Base-by-base conservation (phyloP, 768 basidiomycete species). In the Leucocoprinus birnbaumii region DNA sequence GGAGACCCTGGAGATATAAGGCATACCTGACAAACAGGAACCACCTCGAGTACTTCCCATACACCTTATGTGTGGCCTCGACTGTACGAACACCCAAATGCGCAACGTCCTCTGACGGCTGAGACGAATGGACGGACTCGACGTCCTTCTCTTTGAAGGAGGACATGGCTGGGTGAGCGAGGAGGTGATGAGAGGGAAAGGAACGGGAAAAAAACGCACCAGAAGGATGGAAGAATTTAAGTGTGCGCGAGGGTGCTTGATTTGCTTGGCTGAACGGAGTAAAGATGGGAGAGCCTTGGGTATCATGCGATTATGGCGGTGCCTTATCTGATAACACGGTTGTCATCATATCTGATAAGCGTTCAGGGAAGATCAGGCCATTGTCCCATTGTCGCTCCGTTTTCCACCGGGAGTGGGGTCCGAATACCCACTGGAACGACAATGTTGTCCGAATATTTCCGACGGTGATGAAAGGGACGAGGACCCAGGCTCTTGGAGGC, bases 41-140 rank as follows among this genome's bases (percentile, higher is more conserved):
- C 82, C 84, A 85, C 55, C 77, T 80, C 2, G 80, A 79, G 59
- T 77, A 80, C 44, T 70, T 78, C 22, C 80, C 79, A 48, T 78
- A 78, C 14, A 83, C 75, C 55, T 72, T 74, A 35, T 79, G 73
- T 1, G 78, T 73, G 2, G 80, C 81, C 60, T 84, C 75, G 16
- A 81, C 76, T 22, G 70, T 74, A 51, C 63, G 68, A 31, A 82
- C 80, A 38, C 81, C 81, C 24, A 55, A 42, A 59, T 74, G 72
- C 13, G 70, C 70, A 3, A 41, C 51, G 9, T 68, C 64, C n/a
- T 45, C 42, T 0, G 59, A 34, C 26, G 27, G 19, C 21, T 54
- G 35, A 10, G 58, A 56, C 11, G 50, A 21, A 9, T 41, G n/a
- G 11, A 48, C 57, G 40, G 54, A 25, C 58, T 67, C 59, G 42